Percentiles rank a stretch among this genome's conserved stretches.
phyloP scores from a whole-genome alignment of 306 rosid species.

The Parietaria judaica region DNA sequence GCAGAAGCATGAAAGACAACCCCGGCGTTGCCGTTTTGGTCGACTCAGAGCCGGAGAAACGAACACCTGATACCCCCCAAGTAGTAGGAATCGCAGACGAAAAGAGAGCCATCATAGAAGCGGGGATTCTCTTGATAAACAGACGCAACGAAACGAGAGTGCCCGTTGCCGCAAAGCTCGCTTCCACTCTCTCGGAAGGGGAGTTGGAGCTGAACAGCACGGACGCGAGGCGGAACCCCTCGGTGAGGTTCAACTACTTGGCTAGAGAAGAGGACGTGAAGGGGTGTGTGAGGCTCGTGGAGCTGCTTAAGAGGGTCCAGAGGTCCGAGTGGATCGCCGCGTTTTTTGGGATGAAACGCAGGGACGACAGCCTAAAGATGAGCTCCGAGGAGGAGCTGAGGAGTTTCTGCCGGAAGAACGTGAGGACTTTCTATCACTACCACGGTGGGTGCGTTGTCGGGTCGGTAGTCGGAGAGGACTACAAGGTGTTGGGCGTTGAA shows the following conservation, averaged over 20 bases:
- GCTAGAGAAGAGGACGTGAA: conserved; percentile 34
- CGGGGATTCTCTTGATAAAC: conserved; percentile 39
- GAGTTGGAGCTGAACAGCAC: conserved; percentile 39
- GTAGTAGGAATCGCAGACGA: conserved; percentile 56
- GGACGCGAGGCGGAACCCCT: conserved; percentile 60
- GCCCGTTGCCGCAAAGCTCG: conserved; percentile 55
- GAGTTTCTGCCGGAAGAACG: conserved; percentile 43
- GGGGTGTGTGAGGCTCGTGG: conserved; percentile 41
- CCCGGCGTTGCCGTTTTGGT: conserved; percentile 53
- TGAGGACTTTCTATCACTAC: conserved; percentile 59
- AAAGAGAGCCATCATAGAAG: conserved; percentile 47
- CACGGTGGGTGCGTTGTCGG: conserved; percentile 65
- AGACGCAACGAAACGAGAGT: conserved; percentile 41
- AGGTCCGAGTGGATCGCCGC: conserved; percentile 43
- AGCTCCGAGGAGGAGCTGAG: conserved; percentile 28
- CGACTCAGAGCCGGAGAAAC: conserved; percentile 41
- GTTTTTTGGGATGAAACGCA: conserved; percentile 36
- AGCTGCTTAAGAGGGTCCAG: conserved; percentile 42
- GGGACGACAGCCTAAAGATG: conserved; percentile 20
- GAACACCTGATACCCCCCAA: conserved; percentile 59
- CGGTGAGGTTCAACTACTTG: conserved; percentile 60
- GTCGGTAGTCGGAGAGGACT: conserved; percentile 47
- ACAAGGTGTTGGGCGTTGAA: conserved; percentile 44
- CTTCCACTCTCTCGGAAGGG: conserved; percentile 57
- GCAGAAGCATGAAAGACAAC: conserved; percentile 65